A percentile compares a stretch with the other conserved stretches of the same genome.
Conservation (phyloP, 108 stramenopile species). For the Cyclotella baltica region DNA sequence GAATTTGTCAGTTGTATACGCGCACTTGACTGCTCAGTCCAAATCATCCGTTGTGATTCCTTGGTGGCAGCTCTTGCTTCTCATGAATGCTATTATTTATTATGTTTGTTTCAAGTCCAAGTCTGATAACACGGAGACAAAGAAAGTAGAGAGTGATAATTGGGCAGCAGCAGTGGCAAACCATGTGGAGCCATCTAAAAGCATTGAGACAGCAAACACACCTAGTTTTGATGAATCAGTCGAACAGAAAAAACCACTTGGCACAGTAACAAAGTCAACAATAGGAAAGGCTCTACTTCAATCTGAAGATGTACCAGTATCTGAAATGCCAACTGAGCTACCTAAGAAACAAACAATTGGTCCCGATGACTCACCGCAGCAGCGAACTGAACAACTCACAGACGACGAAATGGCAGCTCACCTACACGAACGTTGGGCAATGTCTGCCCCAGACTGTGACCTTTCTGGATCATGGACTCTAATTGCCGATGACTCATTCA, state of each 20-base stretch:
- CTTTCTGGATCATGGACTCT: slow-evolving; percentile 55
- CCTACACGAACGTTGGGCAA: slow-evolving; percentile 45
- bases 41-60: slow-evolving; percentile 22
- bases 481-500: slow-evolving; percentile 51
- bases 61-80: slow-evolving; percentile 23
- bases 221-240: not conserved
- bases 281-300: slow-evolving; percentile 34
- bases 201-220: not conserved
- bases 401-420: slow-evolving; percentile 49
- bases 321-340: slow-evolving; percentile 18
- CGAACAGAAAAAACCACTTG: not conserved
- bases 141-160: not conserved
- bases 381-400: slow-evolving; percentile 18
- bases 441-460: slow-evolving; percentile 43
- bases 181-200: not conserved
- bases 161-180: not conserved
- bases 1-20: slow-evolving; percentile 31
- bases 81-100: slow-evolving; percentile 27
- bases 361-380: not conserved
- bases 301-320: slow-evolving; percentile 40
- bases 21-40: slow-evolving; percentile 15
- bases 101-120: slow-evolving; percentile 26
- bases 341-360: not conserved
- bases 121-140: not conserved
- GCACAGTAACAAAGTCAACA: slow-evolving; percentile 12